phyloP scores from a whole-genome alignment of 352 stramenopile genomes.

The Aphanomyces stellatus region DNA sequence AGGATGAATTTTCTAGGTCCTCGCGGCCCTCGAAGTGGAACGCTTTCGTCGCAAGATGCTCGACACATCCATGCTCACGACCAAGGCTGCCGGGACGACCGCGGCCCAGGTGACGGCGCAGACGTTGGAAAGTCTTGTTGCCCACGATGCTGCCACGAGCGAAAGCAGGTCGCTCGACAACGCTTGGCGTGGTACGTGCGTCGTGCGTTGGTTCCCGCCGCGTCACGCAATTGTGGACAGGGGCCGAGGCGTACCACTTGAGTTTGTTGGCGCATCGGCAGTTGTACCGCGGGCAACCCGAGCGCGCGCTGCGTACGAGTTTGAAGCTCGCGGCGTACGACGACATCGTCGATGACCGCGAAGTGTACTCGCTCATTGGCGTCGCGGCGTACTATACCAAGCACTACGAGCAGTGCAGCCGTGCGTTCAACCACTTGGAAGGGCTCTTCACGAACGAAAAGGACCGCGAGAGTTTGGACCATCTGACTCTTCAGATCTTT shows the following conservation, averaged over 20 bases:
- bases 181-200: slow-evolving; percentile 73
- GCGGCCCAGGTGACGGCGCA: slow-evolving; percentile 79
- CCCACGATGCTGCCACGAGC: slow-evolving; percentile 71
- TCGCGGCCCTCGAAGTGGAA: slow-evolving; percentile 92
- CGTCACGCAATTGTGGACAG: background rate
- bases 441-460: slow-evolving; percentile 41
- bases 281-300: slow-evolving; percentile 78
- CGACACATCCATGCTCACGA: slow-evolving; percentile 41
- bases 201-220: too few relatives aligned
- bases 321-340: slow-evolving; percentile 87
- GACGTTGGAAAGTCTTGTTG: slow-evolving; percentile 88
- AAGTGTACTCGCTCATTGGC: slow-evolving; percentile 92
- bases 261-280: slow-evolving; percentile 90
- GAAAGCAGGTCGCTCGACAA: slow-evolving; percentile 85
- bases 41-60: slow-evolving; percentile 87
- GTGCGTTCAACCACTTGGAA: slow-evolving; percentile 90
- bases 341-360: slow-evolving; percentile 84
- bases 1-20: slow-evolving; percentile 26
- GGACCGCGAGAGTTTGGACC: slow-evolving; percentile 46
- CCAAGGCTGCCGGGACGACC: slow-evolving; percentile 43
- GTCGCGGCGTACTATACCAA: slow-evolving; percentile 88
- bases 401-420: slow-evolving; percentile 86
- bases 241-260: slow-evolving; percentile 89
- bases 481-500: slow-evolving; percentile 84
- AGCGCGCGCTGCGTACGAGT: slow-evolving; percentile 75